A percentile compares a stretch with the other conserved stretches of the same genome.
These are phyloP conservation scores for Sporothrix pallida DNA, from an alignment of 2,329 filamentous ascomycete genomes.

Conservation along the genomic window DNA sequence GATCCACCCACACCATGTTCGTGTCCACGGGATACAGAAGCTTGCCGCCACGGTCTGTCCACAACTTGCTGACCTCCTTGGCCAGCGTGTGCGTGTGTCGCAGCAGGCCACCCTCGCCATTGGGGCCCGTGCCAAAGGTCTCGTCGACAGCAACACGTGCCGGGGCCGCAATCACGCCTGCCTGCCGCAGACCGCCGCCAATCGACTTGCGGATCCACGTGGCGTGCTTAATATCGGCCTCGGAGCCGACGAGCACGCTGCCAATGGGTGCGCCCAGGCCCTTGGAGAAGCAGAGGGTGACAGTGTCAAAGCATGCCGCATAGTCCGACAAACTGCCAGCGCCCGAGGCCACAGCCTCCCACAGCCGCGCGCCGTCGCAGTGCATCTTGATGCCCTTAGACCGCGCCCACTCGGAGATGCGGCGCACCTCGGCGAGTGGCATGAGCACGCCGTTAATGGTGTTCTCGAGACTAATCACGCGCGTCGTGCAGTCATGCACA, in stretches of 20 bases:
- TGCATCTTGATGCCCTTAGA: conserved; percentile 54
- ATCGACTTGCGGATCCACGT: conserved; percentile 81
- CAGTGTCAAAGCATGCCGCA: conserved; percentile 56
- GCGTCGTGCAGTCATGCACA: conserved; percentile 79
- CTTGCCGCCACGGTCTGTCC: conserved; percentile 72
- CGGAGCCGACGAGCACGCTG: conserved; percentile 53
- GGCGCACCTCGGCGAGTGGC: conserved; percentile 72
- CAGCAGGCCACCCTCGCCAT: conserved; percentile 67
- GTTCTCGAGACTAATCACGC: conserved; percentile 83
- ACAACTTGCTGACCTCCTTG: conserved; percentile 64
- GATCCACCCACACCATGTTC: conserved; percentile 90
- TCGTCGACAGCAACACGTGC: conserved; percentile 79
- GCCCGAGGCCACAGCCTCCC: conserved; percentile 56
- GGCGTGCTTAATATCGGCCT: conserved; percentile 66
- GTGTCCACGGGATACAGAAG: conserved; percentile 75
- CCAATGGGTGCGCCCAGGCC: conserved; percentile 60
- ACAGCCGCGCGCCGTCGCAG: conserved; percentile 59
- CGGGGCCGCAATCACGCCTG: conserved; percentile 76
- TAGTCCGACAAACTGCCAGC: conserved; percentile 51
- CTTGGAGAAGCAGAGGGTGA: conserved; percentile 65
- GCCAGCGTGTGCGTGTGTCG: conserved; percentile 66
- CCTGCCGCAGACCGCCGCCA: conserved; percentile 77
- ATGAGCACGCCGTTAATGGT: conserved; percentile 80
- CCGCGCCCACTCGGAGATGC: conserved; percentile 73
- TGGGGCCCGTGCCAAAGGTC: conserved; percentile 68